These are phyloP conservation scores for Stephanocyclus meneghinianus DNA, from an alignment of 352 stramenopile genomes.

Conservation along the genomic window DNA sequence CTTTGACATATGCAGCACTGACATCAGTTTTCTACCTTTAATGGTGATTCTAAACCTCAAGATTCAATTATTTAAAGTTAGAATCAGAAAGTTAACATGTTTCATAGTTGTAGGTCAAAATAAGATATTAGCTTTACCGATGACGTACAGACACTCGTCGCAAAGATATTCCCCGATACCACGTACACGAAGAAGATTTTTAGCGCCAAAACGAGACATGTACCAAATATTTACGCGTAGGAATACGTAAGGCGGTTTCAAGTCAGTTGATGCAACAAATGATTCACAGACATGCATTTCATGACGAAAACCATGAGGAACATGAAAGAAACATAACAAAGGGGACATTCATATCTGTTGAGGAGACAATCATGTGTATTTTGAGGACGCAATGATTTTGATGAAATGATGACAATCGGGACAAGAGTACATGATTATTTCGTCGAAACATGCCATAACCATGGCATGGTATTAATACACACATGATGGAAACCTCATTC, in stretches of 20 bases:
- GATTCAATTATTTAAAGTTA: background rate
- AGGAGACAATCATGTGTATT: too few relatives aligned
- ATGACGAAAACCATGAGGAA: background rate
- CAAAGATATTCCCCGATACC: background rate
- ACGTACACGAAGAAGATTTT: background rate
- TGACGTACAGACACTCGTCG: background rate
- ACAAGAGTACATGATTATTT: too few relatives aligned
- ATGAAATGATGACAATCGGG: too few relatives aligned
- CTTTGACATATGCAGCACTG: too few relatives aligned
- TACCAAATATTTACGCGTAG: background rate
- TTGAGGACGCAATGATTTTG: too few relatives aligned
- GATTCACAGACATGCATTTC: background rate
- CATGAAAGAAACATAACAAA: background rate
- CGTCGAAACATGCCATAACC: too few relatives aligned
- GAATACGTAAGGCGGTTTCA: background rate
- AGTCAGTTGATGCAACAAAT: background rate
- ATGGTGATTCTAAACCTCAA: background rate
- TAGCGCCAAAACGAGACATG: background rate
- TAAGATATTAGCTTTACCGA: background rate
- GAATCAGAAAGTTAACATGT: background rate
- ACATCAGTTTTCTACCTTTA: slow-evolving; percentile 1
- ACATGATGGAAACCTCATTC: too few relatives aligned
- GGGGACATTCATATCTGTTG: too few relatives aligned
- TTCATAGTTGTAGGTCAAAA: background rate
- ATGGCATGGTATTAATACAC: too few relatives aligned